Percentiles rank a stretch among this genome's conserved stretches.
phyloP scores from a whole-genome alignment of 2,329 filamentous ascomycete species.

The Penicillium sp. region DNA sequence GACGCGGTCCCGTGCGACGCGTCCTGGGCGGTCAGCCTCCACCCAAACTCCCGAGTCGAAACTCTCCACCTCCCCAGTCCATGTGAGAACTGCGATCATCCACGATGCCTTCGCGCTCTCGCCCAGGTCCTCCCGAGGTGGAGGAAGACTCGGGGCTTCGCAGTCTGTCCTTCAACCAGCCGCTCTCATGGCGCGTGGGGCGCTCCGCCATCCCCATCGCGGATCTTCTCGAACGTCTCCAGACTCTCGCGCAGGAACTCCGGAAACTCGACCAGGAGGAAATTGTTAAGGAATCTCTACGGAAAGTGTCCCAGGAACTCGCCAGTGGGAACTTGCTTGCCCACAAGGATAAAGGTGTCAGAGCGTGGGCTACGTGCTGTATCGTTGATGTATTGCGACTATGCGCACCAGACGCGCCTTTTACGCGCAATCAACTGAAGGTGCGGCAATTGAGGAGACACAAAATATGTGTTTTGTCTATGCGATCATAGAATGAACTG shows the following conservation, averaged over 20 bases:
- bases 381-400: slow-evolving; percentile 90
- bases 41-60: slow-evolving; percentile 20
- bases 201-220: slow-evolving; percentile 76
- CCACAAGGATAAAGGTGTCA: slow-evolving; percentile 92
- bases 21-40: slow-evolving; percentile 28
- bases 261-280: slow-evolving; percentile 83
- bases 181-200: slow-evolving; percentile 87
- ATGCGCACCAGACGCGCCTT: slow-evolving; percentile 92
- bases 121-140: slow-evolving; percentile 36
- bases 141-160: slow-evolving; percentile 41
- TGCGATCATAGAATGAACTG: slow-evolving; percentile 2
- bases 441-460: slow-evolving; percentile 50
- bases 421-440: slow-evolving; percentile 86
- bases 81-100: slow-evolving; percentile 24
- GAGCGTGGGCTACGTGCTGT: slow-evolving; percentile 83
- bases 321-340: slow-evolving; percentile 76
- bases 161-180: slow-evolving; percentile 74
- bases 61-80: slow-evolving; percentile 17
- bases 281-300: slow-evolving; percentile 77
- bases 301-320: slow-evolving; percentile 79
- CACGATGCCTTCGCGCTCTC: slow-evolving; percentile 47
- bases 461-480: neutral
- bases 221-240: slow-evolving; percentile 78
- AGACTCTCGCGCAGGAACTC: slow-evolving; percentile 78
- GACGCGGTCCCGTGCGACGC: slow-evolving; percentile 19